Evolutionary conservation across 2,329 filamentous ascomycete genomes (phyloP), one percentile per base, ranked within the genome.

Genomic region (Didymella pinodella): DNA sequence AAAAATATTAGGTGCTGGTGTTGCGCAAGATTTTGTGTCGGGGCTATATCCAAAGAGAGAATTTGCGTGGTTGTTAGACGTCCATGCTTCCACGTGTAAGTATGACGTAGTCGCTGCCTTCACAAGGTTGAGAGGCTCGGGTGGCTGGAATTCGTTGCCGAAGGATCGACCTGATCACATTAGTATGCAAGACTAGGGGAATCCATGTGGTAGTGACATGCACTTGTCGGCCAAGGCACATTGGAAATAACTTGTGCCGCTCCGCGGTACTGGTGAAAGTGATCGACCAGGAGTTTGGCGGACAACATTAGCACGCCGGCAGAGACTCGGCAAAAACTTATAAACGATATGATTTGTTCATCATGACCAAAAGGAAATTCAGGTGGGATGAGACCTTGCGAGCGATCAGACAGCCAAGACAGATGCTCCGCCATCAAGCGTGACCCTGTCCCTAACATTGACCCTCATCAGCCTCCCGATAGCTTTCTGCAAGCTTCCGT

Each of bases 391-490:
- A 22, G 22, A 16, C 31, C 29, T 14, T 32, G 16, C 31, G 8
- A 16, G 11, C 18, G 2, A 11, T 11, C 45, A 90, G 79, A 34
- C 83, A 86, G 6, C 89, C 87, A 76, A 96, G 83, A 50, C 89
- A 83, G 62, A 88, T 75, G 22, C 86, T n/a, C 64, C 66, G 8
- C 66, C 63, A 46, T 68, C 64, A 0, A 48, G 8, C 16, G 64
- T 67, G 3, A 67, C 44, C 22, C 66, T 62, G 18, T 65, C 53
- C 26, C 66, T 71, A 16, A 82, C 71, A 14, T 53, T 49, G 7
- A 67, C 18, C 25, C 51, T 64, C 41, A 64, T 22, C 48, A 66
- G 41, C 8, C 67, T 73, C 8, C 61, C 59, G 11, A 56, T 51
- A 10, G 48, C 57, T 46, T 63, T 68, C 3, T 53, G 14, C 1